phyloP scores from a whole-genome alignment of 176 grass and related monocot species.

The Raddia distichophylla region DNA sequence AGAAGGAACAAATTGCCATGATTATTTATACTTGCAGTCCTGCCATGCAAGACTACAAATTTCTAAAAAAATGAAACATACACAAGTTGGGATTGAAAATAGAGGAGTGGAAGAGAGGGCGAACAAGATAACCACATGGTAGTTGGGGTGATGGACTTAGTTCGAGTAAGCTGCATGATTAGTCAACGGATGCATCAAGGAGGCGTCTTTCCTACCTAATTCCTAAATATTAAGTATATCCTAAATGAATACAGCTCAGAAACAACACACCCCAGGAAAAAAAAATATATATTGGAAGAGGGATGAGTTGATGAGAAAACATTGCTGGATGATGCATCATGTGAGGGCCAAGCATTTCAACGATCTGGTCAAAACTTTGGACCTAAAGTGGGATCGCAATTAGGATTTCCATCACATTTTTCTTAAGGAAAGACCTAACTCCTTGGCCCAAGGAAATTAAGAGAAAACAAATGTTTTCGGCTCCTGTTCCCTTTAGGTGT shows the following conservation, averaged over 20 bases:
- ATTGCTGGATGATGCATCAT: constrained; percentile 40
- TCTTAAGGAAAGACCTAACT: constrained; percentile 54
- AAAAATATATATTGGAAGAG: neutral
- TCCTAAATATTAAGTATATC: constrained; percentile 31
- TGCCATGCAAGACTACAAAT: neutral
- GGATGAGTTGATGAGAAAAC: constrained; percentile 33
- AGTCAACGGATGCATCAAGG: constrained; percentile 57
- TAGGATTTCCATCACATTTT: constrained; percentile 47
- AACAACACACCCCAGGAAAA: neutral
- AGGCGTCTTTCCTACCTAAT: constrained; percentile 57
- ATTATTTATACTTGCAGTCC: neutral
- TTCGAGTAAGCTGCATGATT: constrained; percentile 45
- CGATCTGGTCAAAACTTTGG: constrained; percentile 63
- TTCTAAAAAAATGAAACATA: neutral
- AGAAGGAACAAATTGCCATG: neutral
- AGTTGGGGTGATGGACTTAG: constrained; percentile 44
- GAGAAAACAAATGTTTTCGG: constrained; percentile 33
- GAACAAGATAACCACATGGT: constrained; percentile 39
- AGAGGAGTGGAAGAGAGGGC: neutral
- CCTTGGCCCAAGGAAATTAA: constrained; percentile 20
- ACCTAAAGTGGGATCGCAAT: constrained; percentile 38
- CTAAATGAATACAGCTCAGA: constrained; percentile 46
- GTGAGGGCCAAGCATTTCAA: constrained; percentile 58
- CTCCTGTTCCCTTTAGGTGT: constrained; percentile 42
- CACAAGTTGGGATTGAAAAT: constrained; percentile 14